Base-by-base conservation (phyloP, 305 asterid species). In the Fraxinus albicans region DNA sequence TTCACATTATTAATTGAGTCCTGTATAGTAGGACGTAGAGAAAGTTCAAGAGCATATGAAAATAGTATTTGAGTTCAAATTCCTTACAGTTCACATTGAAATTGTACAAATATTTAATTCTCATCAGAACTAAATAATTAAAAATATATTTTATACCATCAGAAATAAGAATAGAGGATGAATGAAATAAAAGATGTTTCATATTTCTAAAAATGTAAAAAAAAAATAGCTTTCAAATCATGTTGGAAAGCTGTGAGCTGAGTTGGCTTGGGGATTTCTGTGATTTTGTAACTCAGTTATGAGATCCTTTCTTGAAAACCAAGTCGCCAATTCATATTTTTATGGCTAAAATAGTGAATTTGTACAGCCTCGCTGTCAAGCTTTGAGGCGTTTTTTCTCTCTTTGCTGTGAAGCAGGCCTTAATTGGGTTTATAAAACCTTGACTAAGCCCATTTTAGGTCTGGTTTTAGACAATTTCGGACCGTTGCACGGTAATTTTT, bases 1-100 rank as follows among this genome's bases (percentile, higher is more conserved):
- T 25, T 35, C 12, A 58, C 55, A 35, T 76, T 38, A 69, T 81
- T 67, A 69, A 35, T 60, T 79, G 82, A 47, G 77, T 63, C 76
- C 17, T 47, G 74, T 55, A 55, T 69, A 70, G 25, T 50, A 19
- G 23, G 69, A 85, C 69, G 19, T 27, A 36, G 13, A 34, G 81
- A 27, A 53, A 70, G 21, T 78, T 63, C 38, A 34, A 79, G 44
- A 35, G 76, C 76, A 13, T 70, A 15, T 31, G 19, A 67, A 27
- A 67, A 25, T 23, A 55, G 34, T 65, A 23, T 31, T 60, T 21
- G 29, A 31, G 42, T 70, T 17, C 76, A 29, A 70, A 33, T 29
- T 21, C 23, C 76, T 70, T 70, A 29, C 1, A 12, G 73, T 65
- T 25, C 36, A 65, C 5, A 27, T 27, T 65, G n/a, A 8, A 65